Evolutionary conservation across 2,329 filamentous ascomycete species (phyloP), one percentile per base, ranked within the genome.

Genomic region (Colletotrichum plurivorum): DNA sequence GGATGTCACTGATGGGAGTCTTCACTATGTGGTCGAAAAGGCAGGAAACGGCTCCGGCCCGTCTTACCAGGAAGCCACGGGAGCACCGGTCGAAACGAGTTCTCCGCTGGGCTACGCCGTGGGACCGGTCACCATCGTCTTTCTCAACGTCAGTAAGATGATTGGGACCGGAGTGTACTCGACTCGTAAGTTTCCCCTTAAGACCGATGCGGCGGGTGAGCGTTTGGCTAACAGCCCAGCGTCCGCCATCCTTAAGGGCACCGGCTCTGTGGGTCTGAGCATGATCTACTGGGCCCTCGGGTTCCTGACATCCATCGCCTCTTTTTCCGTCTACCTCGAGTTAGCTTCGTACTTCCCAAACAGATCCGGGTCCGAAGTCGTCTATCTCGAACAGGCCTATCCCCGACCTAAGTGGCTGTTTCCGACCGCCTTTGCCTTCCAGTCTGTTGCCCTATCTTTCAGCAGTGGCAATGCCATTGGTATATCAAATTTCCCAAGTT

Each of bases 341-440:
- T 87, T 87, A 16, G 85, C 89, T 0, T 83, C 88, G 0, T 92
- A 89, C 70, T 92, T 92, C 66, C 90, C 90, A 0, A 91, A 87
- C 74, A 86, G 90, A 8, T 90, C 87, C 1, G 90, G 90, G 0
- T 85, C 86, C 0, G 89, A 92, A 73, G 89, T 90, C 0, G 90
- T 90, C 0, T 92, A 91, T 70, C 83, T 93, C 0, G 90, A 93
- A 72, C 90, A 93, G 73, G 88, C 89, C 0, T 93, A 86, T 70
- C 90, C 89, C 1, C 83, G 88, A 1, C 90, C 90, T 0, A 85
- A 83, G 60, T 90, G 88, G 74, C 84, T 93, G 64, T 88, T 92
- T 52, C 89, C 90, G 0, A 88, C 87, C 0, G 82, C 88, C 0
- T 92, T 90, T 75, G 90, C 90, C 0, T 85, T 91, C 4, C 88